These are phyloP conservation scores for Xylariales sp. DNA, from an alignment of 2,329 filamentous ascomycete species.

Conservation along the genomic window DNA sequence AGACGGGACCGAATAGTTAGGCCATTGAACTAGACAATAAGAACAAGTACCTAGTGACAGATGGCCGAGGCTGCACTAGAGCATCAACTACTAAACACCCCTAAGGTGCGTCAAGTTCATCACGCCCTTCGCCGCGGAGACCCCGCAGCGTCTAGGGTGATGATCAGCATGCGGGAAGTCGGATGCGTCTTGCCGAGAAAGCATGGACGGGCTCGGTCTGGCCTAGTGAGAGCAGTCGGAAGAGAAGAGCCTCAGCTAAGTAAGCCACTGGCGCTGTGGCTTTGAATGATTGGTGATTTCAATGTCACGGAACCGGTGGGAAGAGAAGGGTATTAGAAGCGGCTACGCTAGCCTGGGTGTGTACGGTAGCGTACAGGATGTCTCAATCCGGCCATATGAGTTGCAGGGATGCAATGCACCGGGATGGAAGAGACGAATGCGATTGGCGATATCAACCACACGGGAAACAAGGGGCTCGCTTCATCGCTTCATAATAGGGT, in stretches of 20 bases:
- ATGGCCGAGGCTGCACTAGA: no score
- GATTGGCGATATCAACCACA: conserved; percentile 23
- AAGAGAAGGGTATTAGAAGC: not conserved
- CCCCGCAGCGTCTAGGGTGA: no score
- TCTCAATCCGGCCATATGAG: not conserved
- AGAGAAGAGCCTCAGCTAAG: conserved; percentile 22
- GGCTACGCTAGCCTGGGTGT: no score
- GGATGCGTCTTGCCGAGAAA: not conserved
- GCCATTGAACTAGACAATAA: not conserved
- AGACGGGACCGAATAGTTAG: not conserved
- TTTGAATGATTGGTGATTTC: conserved; percentile 9
- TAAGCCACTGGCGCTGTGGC: conserved; percentile 16
- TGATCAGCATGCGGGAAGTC: not conserved
- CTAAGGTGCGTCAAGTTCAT: not conserved
- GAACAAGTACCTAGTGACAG: no score
- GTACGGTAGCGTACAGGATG: no score
- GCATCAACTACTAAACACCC: no score
- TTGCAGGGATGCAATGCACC: conserved; percentile 4
- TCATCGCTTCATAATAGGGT: no score
- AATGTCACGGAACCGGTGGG: not conserved
- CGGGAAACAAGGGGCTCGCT: not conserved
- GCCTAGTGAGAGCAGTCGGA: not conserved
- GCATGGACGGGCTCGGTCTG: no score
- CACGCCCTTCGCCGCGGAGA: not conserved
- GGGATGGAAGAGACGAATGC: conserved; percentile 12